phyloP scores from a whole-genome alignment of 1,284 basidiomycete genomes.

The Entoloma clypeatum region DNA sequence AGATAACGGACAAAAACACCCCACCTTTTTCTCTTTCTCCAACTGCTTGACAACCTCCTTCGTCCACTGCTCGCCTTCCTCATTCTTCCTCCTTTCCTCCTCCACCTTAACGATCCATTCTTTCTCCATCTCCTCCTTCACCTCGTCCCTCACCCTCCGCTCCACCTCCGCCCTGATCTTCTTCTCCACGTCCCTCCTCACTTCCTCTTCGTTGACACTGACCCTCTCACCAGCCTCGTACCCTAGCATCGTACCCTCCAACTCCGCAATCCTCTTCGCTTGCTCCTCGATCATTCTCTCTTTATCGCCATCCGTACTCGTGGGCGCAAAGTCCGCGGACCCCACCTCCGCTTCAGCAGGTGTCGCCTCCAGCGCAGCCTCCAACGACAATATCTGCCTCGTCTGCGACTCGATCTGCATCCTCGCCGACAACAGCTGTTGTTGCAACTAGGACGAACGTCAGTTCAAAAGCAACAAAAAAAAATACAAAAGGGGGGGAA shows the following conservation, averaged over 20 bases:
- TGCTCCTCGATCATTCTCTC: conserved; percentile 68
- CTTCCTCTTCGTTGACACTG: conserved; percentile 62
- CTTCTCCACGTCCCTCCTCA: conserved; percentile 67
- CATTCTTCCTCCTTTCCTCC: conserved; percentile 52
- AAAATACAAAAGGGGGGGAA: background rate
- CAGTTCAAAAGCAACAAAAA: background rate
- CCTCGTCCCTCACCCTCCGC: conserved; percentile 71
- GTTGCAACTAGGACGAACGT: conserved; percentile 57
- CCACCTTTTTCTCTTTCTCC: conserved; percentile 68
- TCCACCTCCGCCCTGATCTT: conserved; percentile 67
- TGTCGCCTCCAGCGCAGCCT: conserved; percentile 63
- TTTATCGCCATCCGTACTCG: conserved; percentile 56
- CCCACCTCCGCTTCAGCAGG: no score
- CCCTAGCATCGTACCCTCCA: conserved; percentile 65
- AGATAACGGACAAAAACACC: conserved; percentile 19
- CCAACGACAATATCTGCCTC: conserved; percentile 76
- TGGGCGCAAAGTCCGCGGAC: conserved; percentile 57
- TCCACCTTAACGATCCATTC: conserved; percentile 69
- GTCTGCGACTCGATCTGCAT: conserved; percentile 73
- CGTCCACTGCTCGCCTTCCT: conserved; percentile 70
- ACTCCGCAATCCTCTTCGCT: conserved; percentile 62
- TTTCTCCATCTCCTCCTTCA: conserved; percentile 82
- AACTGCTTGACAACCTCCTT: conserved; percentile 65
- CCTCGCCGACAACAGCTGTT: conserved; percentile 76
- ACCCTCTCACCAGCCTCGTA: conserved; percentile 75